Percentiles rank a stretch among this genome's conserved stretches.
phyloP scores from a whole-genome alignment of 1,284 basidiomycete genomes.

The Coniferiporia sulphurascens region DNA sequence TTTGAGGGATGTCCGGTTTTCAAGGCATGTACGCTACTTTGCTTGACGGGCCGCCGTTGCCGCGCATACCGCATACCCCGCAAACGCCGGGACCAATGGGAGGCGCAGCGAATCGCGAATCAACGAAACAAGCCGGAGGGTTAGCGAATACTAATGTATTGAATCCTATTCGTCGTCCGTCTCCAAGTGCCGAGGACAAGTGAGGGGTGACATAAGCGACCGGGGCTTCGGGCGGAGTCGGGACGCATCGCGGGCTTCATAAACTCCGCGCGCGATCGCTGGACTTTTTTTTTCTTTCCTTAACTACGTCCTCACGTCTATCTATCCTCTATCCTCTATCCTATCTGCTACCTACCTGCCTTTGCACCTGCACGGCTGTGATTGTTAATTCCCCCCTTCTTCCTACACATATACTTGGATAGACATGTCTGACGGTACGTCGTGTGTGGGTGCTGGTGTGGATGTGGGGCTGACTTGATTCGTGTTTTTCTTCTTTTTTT shows the following conservation, averaged over 20 bases:
- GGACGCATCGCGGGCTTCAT: constrained; percentile 3
- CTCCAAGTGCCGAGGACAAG: background rate
- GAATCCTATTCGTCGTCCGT: background rate
- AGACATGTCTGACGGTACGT: constrained; percentile 15
- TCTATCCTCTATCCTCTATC: no score
- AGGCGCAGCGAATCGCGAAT: no score
- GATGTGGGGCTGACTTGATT: background rate
- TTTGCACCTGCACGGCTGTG: background rate
- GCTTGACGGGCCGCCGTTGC: no score
- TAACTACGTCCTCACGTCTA: no score
- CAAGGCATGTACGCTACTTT: no score
- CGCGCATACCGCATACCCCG: no score
- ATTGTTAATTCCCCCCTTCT: background rate
- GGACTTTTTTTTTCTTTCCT: constrained; percentile 3
- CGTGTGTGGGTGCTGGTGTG: background rate
- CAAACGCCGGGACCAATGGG: no score
- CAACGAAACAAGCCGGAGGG: no score
- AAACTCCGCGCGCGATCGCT: background rate
- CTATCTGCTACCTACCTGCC: background rate
- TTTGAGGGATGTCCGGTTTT: background rate
- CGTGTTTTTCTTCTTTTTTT: background rate
- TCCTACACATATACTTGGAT: background rate
- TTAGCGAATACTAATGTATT: background rate
- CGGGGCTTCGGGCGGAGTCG: constrained; percentile 8
- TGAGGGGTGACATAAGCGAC: background rate